phyloP scores from a whole-genome alignment of 169 alveolate species.

The Theileria parva region DNA sequence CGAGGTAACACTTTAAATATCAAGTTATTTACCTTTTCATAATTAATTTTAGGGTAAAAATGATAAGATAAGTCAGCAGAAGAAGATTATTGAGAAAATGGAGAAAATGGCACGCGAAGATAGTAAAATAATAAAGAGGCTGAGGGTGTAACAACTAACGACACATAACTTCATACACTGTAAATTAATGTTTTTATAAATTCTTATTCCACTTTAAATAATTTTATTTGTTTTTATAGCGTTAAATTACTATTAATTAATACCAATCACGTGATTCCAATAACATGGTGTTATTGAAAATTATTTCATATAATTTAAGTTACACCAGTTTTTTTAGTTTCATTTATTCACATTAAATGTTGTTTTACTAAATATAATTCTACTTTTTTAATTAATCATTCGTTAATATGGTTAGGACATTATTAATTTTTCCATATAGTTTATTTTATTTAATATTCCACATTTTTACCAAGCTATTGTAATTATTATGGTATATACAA shows the following conservation, averaged over 20 bases:
- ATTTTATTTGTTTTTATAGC: background rate
- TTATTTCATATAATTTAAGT: background rate
- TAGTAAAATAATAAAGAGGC: slow-evolving; percentile 27
- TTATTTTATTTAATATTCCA: too few relatives aligned
- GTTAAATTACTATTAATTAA: background rate
- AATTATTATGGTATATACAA: background rate
- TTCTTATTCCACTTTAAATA: background rate
- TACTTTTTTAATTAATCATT: slow-evolving; percentile 1
- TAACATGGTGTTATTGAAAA: background rate
- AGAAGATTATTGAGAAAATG: slow-evolving; percentile 16
- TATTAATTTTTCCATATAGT: too few relatives aligned
- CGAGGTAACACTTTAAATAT: slow-evolving; percentile 2
- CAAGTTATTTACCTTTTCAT: background rate
- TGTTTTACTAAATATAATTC: background rate
- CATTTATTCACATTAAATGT: background rate
- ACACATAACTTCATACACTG: background rate
- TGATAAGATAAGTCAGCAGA: slow-evolving; percentile 17
- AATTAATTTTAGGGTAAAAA: slow-evolving; percentile 21
- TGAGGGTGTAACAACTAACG: background rate
- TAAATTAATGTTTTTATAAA: too few relatives aligned
- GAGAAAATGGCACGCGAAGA: slow-evolving; percentile 25
- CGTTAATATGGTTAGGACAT: background rate
- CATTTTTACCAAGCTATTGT: background rate
- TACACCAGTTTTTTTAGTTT: background rate
- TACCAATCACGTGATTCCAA: background rate